These are phyloP conservation scores for Fomitopsis betulina DNA, from an alignment of 1,284 basidiomycete species.

Conservation along the genomic window DNA sequence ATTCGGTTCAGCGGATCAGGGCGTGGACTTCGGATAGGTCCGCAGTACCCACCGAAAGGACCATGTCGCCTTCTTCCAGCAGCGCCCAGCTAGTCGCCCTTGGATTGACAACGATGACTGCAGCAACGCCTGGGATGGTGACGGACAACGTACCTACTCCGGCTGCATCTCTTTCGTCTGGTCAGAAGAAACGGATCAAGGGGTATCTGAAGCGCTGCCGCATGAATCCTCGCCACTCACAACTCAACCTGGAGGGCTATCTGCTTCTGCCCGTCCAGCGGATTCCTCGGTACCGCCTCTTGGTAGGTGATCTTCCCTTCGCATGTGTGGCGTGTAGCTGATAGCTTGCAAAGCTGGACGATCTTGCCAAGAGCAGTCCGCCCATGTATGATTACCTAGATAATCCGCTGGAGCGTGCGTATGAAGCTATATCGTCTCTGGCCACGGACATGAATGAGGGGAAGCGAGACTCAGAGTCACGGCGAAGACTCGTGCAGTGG, in stretches of 20 bases:
- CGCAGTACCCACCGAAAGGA: constrained; percentile 32
- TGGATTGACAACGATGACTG: constrained; percentile 54
- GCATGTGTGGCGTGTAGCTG: neutral
- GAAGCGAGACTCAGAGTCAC: constrained; percentile 89
- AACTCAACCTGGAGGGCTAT: constrained; percentile 94
- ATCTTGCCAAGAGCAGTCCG: constrained; percentile 81
- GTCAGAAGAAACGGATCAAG: constrained; percentile 85
- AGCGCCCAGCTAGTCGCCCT: constrained; percentile 60
- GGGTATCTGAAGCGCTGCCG: constrained; percentile 83
- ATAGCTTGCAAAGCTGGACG: constrained; percentile 59
- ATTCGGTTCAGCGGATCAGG: constrained; percentile 81
- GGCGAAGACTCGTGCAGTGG: constrained; percentile 88
- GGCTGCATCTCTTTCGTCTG: constrained; percentile 45
- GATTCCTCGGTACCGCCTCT: constrained; percentile 90
- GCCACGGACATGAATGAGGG: constrained; percentile 97
- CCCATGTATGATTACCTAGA: constrained; percentile 65
- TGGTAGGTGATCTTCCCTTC: constrained; percentile 47
- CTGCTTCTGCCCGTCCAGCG: constrained; percentile 93
- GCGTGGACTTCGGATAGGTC: constrained; percentile 69
- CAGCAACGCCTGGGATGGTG: constrained; percentile 42
- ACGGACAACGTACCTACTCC: constrained; percentile 28
- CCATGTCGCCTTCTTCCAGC: constrained; percentile 57
- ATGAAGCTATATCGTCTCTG: constrained; percentile 80
- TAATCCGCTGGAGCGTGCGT: constrained; percentile 82
- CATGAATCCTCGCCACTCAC: constrained; percentile 86